These are phyloP conservation scores for Sporisorium iseilematis-ciliati DNA, from an alignment of 1,284 basidiomycete species.

Conservation along the genomic window DNA sequence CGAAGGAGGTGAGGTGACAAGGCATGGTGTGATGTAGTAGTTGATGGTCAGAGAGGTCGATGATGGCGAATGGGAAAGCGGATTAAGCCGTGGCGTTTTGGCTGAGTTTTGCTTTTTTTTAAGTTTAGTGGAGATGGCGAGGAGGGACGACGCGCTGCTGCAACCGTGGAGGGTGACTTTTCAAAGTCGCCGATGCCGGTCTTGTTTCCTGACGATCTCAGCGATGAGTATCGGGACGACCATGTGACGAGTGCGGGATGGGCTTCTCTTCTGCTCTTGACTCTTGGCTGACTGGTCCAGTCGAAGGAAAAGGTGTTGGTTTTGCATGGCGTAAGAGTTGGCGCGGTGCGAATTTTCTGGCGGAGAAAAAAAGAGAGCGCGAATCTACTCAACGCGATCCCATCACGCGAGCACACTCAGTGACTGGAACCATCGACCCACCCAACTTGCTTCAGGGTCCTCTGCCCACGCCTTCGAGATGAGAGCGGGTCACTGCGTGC, in stretches of 20 bases:
- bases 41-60: background rate
- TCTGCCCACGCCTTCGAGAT: no score
- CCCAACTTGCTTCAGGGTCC: no score
- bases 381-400: conserved; percentile 37
- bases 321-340: conserved; percentile 3
- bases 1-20: background rate
- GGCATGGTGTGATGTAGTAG: background rate
- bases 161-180: background rate
- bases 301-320: conserved; percentile 20
- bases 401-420: conserved; percentile 23
- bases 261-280: background rate
- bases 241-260: background rate
- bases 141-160: background rate
- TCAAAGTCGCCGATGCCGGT: background rate
- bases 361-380: conserved; percentile 4
- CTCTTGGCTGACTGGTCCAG: background rate
- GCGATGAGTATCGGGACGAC: no score
- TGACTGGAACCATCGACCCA: no score
- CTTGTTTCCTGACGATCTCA: no score
- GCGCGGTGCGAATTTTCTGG: background rate
- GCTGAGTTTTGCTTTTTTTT: conserved; percentile 17
- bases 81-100: conserved; percentile 3
- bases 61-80: background rate
- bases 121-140: background rate
- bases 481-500: no score